Percentiles rank a stretch among this genome's conserved stretches.
These are phyloP conservation scores for Candida alai DNA, from an alignment of 805 yeast genomes.

Conservation along the genomic window DNA sequence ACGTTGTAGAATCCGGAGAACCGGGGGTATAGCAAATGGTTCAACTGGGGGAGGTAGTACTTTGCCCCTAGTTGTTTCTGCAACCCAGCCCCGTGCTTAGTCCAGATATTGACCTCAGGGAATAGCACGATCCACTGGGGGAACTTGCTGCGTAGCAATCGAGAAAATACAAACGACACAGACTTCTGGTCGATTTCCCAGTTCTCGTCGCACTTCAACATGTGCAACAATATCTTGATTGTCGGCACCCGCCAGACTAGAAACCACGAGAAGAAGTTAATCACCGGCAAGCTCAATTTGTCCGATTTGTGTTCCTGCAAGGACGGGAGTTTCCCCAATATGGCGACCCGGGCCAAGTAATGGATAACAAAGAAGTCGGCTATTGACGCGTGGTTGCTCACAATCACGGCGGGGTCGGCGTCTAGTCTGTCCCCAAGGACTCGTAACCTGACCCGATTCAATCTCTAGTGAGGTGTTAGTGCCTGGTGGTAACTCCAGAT, in stretches of 20 bases:
- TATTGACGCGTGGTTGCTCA: constrained; percentile 64
- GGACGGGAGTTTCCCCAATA: constrained; percentile 2
- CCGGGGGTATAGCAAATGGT: constrained; percentile 73
- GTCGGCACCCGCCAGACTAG: constrained; percentile 60
- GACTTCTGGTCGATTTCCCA: constrained; percentile 50
- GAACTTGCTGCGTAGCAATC: constrained; percentile 31
- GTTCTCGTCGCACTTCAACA: constrained; percentile 63
- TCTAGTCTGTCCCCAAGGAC: constrained; percentile 41
- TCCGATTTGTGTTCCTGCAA: background rate
- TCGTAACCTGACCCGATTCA: constrained; percentile 34
- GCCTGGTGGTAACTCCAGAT: too few species aligned
- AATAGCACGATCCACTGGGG: constrained; percentile 67
- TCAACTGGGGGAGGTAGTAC: constrained; percentile 56
- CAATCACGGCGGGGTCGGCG: constrained; percentile 33
- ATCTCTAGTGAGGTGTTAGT: constrained; percentile 8
- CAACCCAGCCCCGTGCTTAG: constrained; percentile 40
- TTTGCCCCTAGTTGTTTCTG: constrained; percentile 56
- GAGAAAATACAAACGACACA: constrained; percentile 31
- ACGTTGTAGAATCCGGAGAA: constrained; percentile 55
- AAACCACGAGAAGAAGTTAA: constrained; percentile 73
- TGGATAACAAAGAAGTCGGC: constrained; percentile 60
- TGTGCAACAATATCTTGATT: constrained; percentile 40
- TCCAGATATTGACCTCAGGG: constrained; percentile 80
- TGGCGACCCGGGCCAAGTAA: constrained; percentile 31
- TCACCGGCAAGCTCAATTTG: constrained; percentile 31